Conservation (phyloP, 345 rosid genomes). For the Ricinus communis region DNA sequence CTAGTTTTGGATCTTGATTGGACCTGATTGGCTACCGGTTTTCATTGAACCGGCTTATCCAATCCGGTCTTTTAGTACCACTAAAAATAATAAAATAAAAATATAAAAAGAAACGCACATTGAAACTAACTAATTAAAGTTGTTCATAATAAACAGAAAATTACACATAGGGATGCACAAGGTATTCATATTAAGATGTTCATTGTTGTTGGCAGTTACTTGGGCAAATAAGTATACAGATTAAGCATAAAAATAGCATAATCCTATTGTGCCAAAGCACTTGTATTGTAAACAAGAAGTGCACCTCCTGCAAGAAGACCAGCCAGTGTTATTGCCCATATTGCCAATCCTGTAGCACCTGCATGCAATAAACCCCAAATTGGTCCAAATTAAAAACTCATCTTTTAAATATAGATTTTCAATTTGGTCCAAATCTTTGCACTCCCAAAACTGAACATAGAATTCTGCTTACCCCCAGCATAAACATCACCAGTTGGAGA, state of each 20-base stretch:
- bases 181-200: neutral
- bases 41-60: too few relatives aligned
- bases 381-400: neutral
- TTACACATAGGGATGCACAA: slow-evolving; percentile 1
- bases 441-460: too few relatives aligned
- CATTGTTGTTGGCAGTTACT: neutral
- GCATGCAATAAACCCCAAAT: slow-evolving; percentile 5
- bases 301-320: slow-evolving; percentile 88
- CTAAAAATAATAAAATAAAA: too few relatives aligned
- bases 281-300: slow-evolving; percentile 94
- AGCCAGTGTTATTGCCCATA: slow-evolving; percentile 86
- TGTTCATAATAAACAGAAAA: neutral
- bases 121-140: too few relatives aligned
- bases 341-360: slow-evolving; percentile 78
- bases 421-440: neutral
- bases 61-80: too few relatives aligned
- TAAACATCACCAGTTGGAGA: slow-evolving; percentile 77
- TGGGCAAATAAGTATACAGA: neutral
- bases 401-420: neutral
- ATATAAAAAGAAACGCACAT: too few relatives aligned
- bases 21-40: too few relatives aligned
- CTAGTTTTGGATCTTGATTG: too few relatives aligned
- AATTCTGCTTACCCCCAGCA: slow-evolving; percentile 52
- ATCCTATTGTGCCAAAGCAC: slow-evolving; percentile 83
- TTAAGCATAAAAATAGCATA: neutral